These are phyloP conservation scores for Erythrobasidium yunnanense DNA, from an alignment of 768 basidiomycete species.

Conservation along the genomic window DNA sequence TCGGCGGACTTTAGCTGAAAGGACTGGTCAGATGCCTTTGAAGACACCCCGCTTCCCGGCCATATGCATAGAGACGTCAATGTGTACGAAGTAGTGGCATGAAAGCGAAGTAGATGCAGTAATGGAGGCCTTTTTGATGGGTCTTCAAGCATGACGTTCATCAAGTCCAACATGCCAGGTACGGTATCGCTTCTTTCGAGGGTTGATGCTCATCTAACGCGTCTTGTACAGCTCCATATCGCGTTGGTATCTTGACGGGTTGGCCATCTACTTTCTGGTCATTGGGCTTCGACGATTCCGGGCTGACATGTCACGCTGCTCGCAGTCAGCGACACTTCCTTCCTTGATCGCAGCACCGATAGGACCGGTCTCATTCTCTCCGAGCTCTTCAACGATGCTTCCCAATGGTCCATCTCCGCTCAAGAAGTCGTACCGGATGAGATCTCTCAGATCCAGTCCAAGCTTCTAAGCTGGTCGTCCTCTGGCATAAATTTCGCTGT, in stretches of 20 bases:
- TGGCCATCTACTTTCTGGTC: neutral
- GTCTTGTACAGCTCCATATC: constrained; percentile 10
- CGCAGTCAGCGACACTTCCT: constrained; percentile 25
- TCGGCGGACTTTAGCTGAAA: too few species aligned
- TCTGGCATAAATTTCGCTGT: constrained; percentile 59
- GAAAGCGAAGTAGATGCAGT: too few species aligned
- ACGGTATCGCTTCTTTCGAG: too few species aligned
- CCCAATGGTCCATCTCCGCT: neutral
- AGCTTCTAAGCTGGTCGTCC: neutral
- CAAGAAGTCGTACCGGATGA: constrained; percentile 27
- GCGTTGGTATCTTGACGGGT: constrained; percentile 24
- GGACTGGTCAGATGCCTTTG: too few species aligned
- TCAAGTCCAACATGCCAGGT: too few species aligned
- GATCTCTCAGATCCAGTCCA: neutral
- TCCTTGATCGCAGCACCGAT: neutral
- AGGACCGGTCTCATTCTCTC: constrained; percentile 15
- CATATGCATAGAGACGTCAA: too few species aligned
- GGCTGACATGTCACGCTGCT: neutral
- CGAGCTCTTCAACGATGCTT: neutral
- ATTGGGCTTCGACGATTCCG: neutral
- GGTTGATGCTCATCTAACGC: neutral
- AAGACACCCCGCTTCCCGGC: too few species aligned
- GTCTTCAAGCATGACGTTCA: too few species aligned
- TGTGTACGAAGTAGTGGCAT: too few species aligned
- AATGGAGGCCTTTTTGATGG: too few species aligned